These are phyloP conservation scores for Aureobasidium uvarum DNA, from an alignment of 2,329 filamentous ascomycete genomes.

Conservation along the genomic window DNA sequence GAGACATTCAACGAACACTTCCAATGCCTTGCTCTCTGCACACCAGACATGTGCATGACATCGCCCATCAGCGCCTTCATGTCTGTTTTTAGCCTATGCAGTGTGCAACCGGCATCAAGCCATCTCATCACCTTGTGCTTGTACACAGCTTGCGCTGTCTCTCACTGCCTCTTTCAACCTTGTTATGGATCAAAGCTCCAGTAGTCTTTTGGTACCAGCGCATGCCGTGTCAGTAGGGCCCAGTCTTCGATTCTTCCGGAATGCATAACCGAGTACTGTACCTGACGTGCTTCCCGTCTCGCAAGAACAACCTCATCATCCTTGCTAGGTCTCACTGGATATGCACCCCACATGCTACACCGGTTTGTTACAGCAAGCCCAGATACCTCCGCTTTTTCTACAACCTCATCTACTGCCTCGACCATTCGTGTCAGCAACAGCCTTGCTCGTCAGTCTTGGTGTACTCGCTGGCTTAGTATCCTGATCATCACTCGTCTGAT, in stretches of 20 bases:
- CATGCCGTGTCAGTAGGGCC: background rate
- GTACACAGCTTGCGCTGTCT: background rate
- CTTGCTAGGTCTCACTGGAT: slow-evolving; percentile 23
- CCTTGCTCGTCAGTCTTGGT: slow-evolving; percentile 1
- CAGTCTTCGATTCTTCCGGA: background rate
- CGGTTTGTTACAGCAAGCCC: background rate
- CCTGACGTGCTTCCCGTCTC: background rate
- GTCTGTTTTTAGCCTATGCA: slow-evolving; percentile 6
- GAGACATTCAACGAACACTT: background rate
- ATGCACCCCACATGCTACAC: slow-evolving; percentile 24
- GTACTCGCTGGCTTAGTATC: background rate
- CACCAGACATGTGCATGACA: background rate
- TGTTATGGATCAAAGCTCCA: background rate
- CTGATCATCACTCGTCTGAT: background rate
- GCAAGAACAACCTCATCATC: slow-evolving; percentile 1
- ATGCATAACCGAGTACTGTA: slow-evolving; percentile 1
- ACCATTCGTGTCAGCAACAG: slow-evolving; percentile 10
- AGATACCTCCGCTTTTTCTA: background rate
- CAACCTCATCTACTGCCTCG: slow-evolving; percentile 11
- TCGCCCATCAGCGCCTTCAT: background rate
- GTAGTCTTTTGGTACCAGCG: background rate
- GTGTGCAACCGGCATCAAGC: background rate
- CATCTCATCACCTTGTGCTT: background rate
- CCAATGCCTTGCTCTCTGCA: background rate
- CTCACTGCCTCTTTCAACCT: background rate